Evolutionary conservation across 495 filamentous ascomycete species (phyloP), one percentile per base, ranked within the genome.

Genomic region (Penicillium salamii): DNA sequence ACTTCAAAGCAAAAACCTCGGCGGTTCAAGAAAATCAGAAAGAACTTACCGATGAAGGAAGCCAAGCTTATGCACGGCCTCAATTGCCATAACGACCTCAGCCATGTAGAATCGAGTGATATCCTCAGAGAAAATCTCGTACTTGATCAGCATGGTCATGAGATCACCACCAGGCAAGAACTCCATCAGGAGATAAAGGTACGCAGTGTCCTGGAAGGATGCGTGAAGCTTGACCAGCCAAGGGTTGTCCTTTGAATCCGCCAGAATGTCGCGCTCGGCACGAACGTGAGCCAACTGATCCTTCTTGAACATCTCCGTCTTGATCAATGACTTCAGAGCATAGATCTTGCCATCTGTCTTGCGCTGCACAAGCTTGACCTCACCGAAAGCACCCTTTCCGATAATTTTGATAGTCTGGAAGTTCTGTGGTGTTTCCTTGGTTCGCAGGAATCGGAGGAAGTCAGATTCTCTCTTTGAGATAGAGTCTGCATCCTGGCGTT

Each of bases 81-180:
- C 95, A 53, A 99, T 96, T 7, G 93, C 95, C 69, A 97, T 80
- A 17, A 95, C 88, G 60, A 97, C 91, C 70, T 99, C 91, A 19
- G 95, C 93, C 82, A 99, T 97, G 72, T 99, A 99, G 74, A 99
- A 99, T 13, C 95, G 83, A 26, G 93, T 99, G 57, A 99, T 96
- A 50, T 97, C 93, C 64, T 97, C 91, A 0, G 90, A 95, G 71
- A 99, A 99, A 60, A 99, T 96, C 67, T 99, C 93, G 63, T 99
- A 97, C 76, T 97, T 97, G 73, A 99, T 99, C 57, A 99, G 79
- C 93, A 99, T 99, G 26, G 93, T 99, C 93, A 99, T 99, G 62
- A 99, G 69, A 77, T 99, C 93, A 61, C 93, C 93, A 64, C 93
- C 93, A 12, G 93, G 93, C 59, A 97, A 80, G 71, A 97, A 99